A percentile compares a stretch with the other conserved stretches of the same genome.
These are phyloP conservation scores for Coccomyxa sp. DNA, from an alignment of 139 green algal species.

Conservation along the genomic window DNA sequence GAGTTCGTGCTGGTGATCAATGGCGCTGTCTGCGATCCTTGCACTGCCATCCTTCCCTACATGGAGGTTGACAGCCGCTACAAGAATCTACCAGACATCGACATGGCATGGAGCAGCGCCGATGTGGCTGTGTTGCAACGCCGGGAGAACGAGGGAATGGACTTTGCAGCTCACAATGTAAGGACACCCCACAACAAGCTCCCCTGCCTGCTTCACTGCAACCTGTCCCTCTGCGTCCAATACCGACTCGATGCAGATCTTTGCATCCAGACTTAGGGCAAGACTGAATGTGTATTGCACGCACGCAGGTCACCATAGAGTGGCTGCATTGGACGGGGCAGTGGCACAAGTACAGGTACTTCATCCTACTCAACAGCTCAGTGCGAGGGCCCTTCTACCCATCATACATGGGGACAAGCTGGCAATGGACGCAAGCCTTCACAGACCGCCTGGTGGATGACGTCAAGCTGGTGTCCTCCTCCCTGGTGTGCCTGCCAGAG, in stretches of 20 bases:
- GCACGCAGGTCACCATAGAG: conserved; percentile 2
- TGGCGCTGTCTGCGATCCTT: conserved; percentile 53
- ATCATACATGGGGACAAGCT: conserved; percentile 46
- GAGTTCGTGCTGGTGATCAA: conserved; percentile 49
- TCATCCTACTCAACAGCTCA: conserved; percentile 64
- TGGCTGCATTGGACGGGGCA: not conserved
- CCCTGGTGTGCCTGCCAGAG: conserved; percentile 62
- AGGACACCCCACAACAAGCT: conserved; percentile 8
- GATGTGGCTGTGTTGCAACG: conserved; percentile 43
- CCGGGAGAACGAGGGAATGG: conserved; percentile 72
- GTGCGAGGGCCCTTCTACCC: conserved; percentile 57
- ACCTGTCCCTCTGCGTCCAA: no score
- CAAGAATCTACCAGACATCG: not conserved
- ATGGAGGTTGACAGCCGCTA: not conserved
- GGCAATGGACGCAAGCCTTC: conserved; percentile 72
- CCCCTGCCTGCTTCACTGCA: not conserved
- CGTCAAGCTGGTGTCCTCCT: conserved; percentile 48
- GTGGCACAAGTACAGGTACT: conserved; percentile 46
- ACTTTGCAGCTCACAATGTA: conserved; percentile 70
- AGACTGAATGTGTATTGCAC: no score
- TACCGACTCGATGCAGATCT: no score
- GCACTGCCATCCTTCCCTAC: conserved; percentile 28
- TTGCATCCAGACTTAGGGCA: no score
- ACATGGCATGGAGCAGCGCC: not conserved
- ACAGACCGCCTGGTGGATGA: conserved; percentile 25